Evolutionary conservation across 2,329 filamentous ascomycete genomes (phyloP).

Genomic region (Fusarium sarcochroum): DNA sequence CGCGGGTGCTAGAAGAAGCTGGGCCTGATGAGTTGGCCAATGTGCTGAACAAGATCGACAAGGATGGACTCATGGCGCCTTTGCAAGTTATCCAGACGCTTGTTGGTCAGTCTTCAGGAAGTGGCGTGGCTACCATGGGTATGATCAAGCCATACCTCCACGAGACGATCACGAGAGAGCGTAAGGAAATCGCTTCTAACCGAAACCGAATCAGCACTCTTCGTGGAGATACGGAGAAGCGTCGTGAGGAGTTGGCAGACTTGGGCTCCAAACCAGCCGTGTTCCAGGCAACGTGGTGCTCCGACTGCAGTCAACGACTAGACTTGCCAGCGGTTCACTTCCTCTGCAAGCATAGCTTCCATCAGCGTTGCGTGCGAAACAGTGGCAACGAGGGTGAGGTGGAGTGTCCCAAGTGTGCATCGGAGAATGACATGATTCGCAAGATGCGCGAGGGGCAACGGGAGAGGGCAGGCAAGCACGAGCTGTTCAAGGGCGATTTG

Average conservation of each 20-base stretch:
- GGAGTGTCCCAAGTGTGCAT: constrained; percentile 89
- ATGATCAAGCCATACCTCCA: constrained; percentile 95
- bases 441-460: constrained; percentile 89
- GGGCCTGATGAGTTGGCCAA: constrained; percentile 84
- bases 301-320: constrained; percentile 81
- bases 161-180: constrained; percentile 89
- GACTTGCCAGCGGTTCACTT: constrained; percentile 96
- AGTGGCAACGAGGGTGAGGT: constrained; percentile 70
- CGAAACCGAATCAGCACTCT: constrained; percentile 86
- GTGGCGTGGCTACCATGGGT: constrained; percentile 90
- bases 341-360: constrained; percentile 96
- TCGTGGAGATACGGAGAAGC: constrained; percentile 83
- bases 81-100: constrained; percentile 97
- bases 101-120: constrained; percentile 66
- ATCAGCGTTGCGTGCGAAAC: constrained; percentile 83
- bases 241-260: constrained; percentile 82
- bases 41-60: constrained; percentile 88
- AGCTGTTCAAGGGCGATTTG: constrained; percentile 87
- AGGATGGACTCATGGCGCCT: constrained; percentile 93
- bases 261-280: constrained; percentile 85
- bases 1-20: constrained; percentile 85
- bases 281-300: constrained; percentile 92
- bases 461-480: constrained; percentile 88
- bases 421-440: constrained; percentile 87
- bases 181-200: constrained; percentile 86